A percentile compares a stretch with the other conserved stretches of the same genome.
phyloP scores from a whole-genome alignment of 1,284 basidiomycete genomes.

The Apiotrichum laibachii region DNA sequence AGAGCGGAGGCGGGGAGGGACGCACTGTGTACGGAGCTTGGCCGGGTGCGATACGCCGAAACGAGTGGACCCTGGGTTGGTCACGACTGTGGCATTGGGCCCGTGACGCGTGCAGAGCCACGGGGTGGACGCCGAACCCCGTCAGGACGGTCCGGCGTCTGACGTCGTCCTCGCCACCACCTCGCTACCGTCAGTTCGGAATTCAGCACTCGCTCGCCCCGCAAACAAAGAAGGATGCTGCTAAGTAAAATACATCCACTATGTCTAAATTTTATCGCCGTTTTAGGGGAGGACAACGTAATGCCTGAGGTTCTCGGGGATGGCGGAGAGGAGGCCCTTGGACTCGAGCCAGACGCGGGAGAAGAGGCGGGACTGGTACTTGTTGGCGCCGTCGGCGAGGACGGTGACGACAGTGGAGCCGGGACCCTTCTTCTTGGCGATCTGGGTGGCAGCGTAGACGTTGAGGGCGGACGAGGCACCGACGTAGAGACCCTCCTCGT shows the following conservation, averaged over 20 bases:
- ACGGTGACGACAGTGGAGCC: slow-evolving; percentile 83
- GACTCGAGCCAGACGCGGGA: slow-evolving; percentile 89
- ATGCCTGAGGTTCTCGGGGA: slow-evolving; percentile 77
- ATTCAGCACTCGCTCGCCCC: no score
- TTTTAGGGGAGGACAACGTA: slow-evolving; percentile 72
- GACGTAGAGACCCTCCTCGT: slow-evolving; percentile 90
- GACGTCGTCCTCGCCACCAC: no score
- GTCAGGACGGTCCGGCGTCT: no score
- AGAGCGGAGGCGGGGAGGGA: no score
- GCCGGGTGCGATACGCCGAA: no score
- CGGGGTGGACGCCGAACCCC: no score
- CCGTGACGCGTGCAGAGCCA: no score
- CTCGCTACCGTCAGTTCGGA: no score
- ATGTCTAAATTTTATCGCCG: background rate
- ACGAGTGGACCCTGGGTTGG: no score
- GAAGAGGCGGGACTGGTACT: slow-evolving; percentile 91
- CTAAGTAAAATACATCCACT: background rate
- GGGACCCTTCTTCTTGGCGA: slow-evolving; percentile 77
- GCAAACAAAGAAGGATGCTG: background rate
- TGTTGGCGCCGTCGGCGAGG: slow-evolving; percentile 50
- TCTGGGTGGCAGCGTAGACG: slow-evolving; percentile 85
- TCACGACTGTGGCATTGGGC: no score
- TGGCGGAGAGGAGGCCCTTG: slow-evolving; percentile 74
- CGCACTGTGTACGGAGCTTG: no score
- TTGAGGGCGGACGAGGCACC: slow-evolving; percentile 96